Base-by-base conservation (phyloP, 2,329 filamentous ascomycete species). In the Ascochyta pisi region DNA sequence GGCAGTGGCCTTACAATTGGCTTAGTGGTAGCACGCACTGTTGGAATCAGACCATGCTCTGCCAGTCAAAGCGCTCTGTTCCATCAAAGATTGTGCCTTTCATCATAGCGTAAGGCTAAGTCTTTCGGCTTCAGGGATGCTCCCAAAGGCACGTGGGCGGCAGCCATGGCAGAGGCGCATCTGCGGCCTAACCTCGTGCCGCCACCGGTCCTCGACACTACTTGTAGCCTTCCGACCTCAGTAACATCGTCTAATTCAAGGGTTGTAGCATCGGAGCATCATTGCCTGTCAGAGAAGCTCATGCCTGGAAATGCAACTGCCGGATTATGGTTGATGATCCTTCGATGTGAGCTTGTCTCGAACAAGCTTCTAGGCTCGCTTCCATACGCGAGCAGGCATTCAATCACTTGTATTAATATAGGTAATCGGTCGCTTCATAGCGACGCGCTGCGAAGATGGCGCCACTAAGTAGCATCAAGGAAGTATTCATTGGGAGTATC, bases 121-220 rank as follows among this genome's bases (percentile, higher is more conserved):
- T 38, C 10, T 15, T 34, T 31, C 38, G 26, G 39, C 34, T 39
- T 5, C 34, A 26, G 33, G 39, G 51, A 45, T 35, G 19, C 39
- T 27, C 44, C 33, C 34, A 33, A 22, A 8, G 5, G 26, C 44
- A 37, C n/a, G 42, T 46, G 37, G 22, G 10, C 31, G 47, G 47
- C 24, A 43, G 33, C 27, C 15, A 49, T 40, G 46, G 37, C 38
- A 42, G 47, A 50, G 39, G 38, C 38, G 47, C 38, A 26, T 27
- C 31, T 42, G 37, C 38, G 44, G 33, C 43, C 50, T 29, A 37
- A 38, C 27, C 44, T 31, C 29, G 10, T 13, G 29, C 37, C 38
- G 19, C 34, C 42, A 48, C 31, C 23, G 27, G 34, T 12, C 6
- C 35, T 22, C 37, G 23, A 19, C 16, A 23, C 27, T 34, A 19